Conservation (phyloP, 192 early-diverging fungal genomes). For the Borealophlyctis nickersoniae region DNA sequence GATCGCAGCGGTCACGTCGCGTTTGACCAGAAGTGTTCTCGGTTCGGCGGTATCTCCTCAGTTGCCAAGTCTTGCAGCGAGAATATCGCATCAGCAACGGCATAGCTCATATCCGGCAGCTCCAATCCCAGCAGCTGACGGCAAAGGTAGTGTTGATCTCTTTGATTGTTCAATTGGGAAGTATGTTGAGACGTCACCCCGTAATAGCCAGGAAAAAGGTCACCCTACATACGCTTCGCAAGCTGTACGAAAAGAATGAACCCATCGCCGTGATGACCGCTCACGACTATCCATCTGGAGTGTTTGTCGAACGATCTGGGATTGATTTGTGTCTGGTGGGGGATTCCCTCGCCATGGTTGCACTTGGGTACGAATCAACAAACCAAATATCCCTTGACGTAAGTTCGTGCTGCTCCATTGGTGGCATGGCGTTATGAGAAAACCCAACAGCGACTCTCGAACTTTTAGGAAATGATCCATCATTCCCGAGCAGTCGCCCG, state of each 20-base stretch:
- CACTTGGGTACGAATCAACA: conserved; percentile 83
- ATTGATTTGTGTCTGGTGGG: conserved; percentile 91
- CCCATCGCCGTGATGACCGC: conserved; percentile 96
- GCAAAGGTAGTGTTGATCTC: too few relatives aligned
- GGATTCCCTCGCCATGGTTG: conserved; percentile 96
- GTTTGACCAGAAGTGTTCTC: too few relatives aligned
- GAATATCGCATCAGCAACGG: too few relatives aligned
- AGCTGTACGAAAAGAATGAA: conserved; percentile 65
- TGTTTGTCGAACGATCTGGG: conserved; percentile 76
- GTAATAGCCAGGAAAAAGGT: conserved; percentile 64
- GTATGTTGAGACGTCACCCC: too few relatives aligned
- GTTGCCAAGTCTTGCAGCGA: too few relatives aligned
- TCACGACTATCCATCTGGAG: conserved; percentile 89
- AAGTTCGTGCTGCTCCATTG: conserved; percentile 27
- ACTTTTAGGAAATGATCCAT: conserved; percentile 89
- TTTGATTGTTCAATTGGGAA: too few relatives aligned
- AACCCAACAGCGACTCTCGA: background rate
- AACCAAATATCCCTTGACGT: conserved; percentile 84
- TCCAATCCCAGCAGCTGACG: too few relatives aligned
- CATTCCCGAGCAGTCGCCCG: conserved; percentile 87
- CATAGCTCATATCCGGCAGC: too few relatives aligned
- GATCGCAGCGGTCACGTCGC: too few relatives aligned
- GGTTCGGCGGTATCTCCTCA: too few relatives aligned
- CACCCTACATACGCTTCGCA: conserved; percentile 76
- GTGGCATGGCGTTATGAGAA: conserved; percentile 1